Conservation (phyloP, 306 rosid species). For the Senna siamea region DNA sequence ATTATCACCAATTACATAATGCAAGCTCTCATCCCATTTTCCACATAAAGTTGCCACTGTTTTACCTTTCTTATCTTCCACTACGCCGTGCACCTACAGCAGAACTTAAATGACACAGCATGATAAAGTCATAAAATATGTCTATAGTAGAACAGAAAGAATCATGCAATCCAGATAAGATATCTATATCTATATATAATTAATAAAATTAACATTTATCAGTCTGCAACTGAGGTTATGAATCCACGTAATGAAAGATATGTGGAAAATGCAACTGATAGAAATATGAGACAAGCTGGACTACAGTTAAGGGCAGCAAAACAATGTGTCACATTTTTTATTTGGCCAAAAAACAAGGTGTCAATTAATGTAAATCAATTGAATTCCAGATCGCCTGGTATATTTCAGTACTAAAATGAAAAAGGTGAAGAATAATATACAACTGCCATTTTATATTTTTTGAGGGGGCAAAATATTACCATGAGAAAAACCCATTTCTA, state of each 20-base stretch:
- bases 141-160: slow-evolving; percentile 11
- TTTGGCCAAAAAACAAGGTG: neutral
- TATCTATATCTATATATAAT: neutral
- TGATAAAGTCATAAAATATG: slow-evolving; percentile 35
- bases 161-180: slow-evolving; percentile 6
- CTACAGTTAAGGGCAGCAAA: neutral
- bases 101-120: slow-evolving; percentile 48
- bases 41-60: slow-evolving; percentile 78
- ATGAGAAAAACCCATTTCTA: neutral
- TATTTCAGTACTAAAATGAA: neutral
- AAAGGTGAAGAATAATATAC: neutral
- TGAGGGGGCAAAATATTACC: neutral
- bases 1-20: slow-evolving; percentile 64
- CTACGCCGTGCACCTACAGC: slow-evolving; percentile 71
- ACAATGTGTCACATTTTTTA: neutral
- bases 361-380: neutral
- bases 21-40: slow-evolving; percentile 93
- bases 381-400: neutral
- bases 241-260: slow-evolving; percentile 4
- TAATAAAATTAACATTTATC: neutral
- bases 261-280: neutral
- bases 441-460: neutral
- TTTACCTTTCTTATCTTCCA: slow-evolving; percentile 74
- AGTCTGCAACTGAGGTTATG: neutral
- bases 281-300: neutral